Percentiles rank a stretch among this genome's conserved stretches.
phyloP scores from a whole-genome alignment of 2,329 filamentous ascomycete genomes.

The Aspergillus piperis region DNA sequence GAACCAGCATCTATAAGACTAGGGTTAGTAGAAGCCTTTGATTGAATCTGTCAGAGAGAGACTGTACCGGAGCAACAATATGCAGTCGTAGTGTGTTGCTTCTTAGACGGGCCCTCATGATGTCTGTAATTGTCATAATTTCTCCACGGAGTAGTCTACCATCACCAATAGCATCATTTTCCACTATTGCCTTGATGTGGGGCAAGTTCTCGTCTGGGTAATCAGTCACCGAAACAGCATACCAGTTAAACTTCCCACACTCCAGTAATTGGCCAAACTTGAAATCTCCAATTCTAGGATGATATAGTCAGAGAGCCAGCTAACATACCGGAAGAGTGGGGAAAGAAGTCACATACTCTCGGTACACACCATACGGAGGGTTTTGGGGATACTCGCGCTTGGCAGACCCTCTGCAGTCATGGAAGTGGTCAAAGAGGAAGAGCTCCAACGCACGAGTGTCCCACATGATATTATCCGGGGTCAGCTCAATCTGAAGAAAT shows the following conservation, averaged over 20 bases:
- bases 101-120: conserved; percentile 10
- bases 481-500: background rate
- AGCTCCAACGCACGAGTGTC: conserved; percentile 1
- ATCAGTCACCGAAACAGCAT: conserved; percentile 5
- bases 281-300: conserved; percentile 5
- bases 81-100: conserved; percentile 10
- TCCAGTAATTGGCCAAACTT: conserved; percentile 7
- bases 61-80: conserved; percentile 12
- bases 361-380: background rate
- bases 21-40: background rate
- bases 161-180: conserved; percentile 1
- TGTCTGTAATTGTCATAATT: conserved; percentile 10
- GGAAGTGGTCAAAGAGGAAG: conserved; percentile 1
- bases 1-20: conserved; percentile 5
- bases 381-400: background rate
- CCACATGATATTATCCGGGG: background rate
- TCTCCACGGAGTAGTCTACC: conserved; percentile 10
- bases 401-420: background rate
- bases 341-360: background rate
- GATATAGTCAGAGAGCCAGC: background rate
- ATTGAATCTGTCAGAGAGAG: background rate
- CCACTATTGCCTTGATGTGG: conserved; percentile 9
- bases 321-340: background rate
- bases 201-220: background rate
- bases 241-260: background rate